Evolutionary conservation across 768 basidiomycete genomes (phyloP).

Genomic region (Boletus patriciae): DNA sequence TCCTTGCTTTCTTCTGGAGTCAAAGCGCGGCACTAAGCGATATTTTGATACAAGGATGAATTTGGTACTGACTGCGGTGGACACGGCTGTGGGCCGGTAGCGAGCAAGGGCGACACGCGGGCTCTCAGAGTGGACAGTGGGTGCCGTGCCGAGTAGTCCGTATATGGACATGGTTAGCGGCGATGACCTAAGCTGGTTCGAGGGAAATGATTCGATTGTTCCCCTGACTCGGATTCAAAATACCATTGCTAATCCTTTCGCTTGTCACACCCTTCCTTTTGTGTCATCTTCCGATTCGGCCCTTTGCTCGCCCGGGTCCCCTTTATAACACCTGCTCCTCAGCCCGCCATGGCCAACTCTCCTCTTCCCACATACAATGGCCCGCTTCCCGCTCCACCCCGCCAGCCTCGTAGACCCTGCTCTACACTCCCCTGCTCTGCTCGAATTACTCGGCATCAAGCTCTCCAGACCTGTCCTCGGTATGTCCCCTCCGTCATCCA

Average conservation of each 20-base stretch:
- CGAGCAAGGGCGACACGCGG: neutral
- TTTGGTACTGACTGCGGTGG: neutral
- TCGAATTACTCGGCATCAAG: slow-evolving; percentile 68
- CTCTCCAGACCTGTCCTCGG: slow-evolving; percentile 62
- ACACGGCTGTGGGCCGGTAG: neutral
- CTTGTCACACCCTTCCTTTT: slow-evolving; percentile 28
- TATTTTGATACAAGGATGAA: neutral
- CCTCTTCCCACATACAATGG: slow-evolving; percentile 13
- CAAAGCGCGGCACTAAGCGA: neutral
- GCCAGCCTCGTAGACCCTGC: slow-evolving; percentile 63
- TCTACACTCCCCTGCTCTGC: slow-evolving; percentile 60
- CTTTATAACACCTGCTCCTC: slow-evolving; percentile 32
- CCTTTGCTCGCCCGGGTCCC: slow-evolving; percentile 28
- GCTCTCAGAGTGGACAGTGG: neutral
- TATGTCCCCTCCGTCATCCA: slow-evolving; percentile 37
- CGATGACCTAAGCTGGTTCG: slow-evolving; percentile 13
- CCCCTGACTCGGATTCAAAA: slow-evolving; percentile 21
- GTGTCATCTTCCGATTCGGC: slow-evolving; percentile 36
- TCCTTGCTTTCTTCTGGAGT: neutral
- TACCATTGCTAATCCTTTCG: slow-evolving; percentile 30
- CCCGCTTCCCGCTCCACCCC: slow-evolving; percentile 40
- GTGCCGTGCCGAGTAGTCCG: neutral
- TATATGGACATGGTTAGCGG: neutral
- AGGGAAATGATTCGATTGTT: neutral
- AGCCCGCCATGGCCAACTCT: slow-evolving; percentile 10